Evolutionary conservation across 2,329 filamentous ascomycete species (phyloP).

Genomic region (Pseudogymnoascus sp.): DNA sequence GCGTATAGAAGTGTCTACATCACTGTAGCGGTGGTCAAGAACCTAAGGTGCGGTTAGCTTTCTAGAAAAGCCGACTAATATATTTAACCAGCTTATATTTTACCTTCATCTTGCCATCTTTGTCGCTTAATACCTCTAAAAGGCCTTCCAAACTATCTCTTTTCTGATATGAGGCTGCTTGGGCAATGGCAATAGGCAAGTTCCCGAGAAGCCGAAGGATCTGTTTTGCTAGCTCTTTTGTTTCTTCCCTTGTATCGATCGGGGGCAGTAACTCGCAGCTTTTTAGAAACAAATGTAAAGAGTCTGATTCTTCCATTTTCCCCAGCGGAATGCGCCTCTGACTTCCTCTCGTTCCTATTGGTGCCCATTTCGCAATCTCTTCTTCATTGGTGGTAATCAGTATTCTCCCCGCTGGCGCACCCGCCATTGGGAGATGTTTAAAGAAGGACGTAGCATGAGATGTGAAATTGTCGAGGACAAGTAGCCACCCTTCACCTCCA

Average conservation of each 20-base stretch:
- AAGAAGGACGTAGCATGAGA: not conserved
- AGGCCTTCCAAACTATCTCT: not conserved
- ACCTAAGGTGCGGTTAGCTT: not conserved
- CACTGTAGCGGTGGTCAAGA: not conserved
- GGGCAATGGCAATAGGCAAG: constrained; percentile 24
- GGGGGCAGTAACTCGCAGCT: not conserved
- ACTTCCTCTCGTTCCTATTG: not conserved
- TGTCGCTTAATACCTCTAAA: not conserved
- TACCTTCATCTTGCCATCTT: not conserved
- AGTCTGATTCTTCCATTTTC: not conserved
- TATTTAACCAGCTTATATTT: not conserved
- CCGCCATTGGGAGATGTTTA: not conserved
- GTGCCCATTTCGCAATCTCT: not conserved
- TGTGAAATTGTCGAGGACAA: not conserved
- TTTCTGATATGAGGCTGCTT: constrained; percentile 9
- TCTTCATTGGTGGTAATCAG: not conserved
- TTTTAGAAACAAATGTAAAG: not conserved
- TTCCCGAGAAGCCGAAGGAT: constrained; percentile 23
- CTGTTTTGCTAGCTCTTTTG: constrained; percentile 12
- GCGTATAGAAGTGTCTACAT: not conserved
- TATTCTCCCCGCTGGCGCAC: not conserved
- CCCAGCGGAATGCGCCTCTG: not conserved
- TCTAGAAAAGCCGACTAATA: not conserved
- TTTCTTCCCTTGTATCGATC: constrained; percentile 4
- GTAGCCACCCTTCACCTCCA: not conserved